Conservation (phyloP, 2,329 filamentous ascomycete genomes). For the Talaromyces islandicus region DNA sequence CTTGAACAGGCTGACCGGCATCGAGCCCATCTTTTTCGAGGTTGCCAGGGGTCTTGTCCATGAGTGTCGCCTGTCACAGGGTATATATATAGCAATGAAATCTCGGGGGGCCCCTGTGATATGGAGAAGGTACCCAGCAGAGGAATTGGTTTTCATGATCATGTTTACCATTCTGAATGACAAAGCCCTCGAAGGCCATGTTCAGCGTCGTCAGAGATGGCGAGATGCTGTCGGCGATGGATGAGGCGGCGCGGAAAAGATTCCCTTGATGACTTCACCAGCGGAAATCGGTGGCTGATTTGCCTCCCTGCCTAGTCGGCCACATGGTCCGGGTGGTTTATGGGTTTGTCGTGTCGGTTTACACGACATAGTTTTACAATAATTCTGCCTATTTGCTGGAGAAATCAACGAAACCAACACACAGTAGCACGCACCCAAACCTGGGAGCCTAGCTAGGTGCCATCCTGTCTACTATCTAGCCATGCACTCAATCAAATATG, state of each 20-base stretch:
- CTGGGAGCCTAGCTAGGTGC: background rate
- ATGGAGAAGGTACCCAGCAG: background rate
- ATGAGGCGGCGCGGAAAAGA: background rate
- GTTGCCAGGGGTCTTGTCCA: conserved; percentile 33
- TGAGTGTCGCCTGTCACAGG: conserved; percentile 11
- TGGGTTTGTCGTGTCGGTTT: background rate
- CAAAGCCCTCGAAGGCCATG: background rate
- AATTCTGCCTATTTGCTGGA: background rate
- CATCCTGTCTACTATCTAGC: background rate
- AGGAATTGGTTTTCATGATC: background rate
- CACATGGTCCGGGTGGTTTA: background rate
- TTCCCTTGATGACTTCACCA: background rate
- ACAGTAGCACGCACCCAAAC: background rate
- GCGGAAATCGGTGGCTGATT: background rate
- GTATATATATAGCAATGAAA: background rate
- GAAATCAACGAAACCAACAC: background rate
- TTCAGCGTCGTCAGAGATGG: background rate
- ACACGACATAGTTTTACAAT: background rate
- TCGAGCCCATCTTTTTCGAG: conserved; percentile 31
- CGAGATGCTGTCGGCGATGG: background rate
- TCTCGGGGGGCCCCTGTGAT: background rate
- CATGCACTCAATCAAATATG: background rate
- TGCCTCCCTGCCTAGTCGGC: background rate
- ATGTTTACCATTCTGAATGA: background rate
- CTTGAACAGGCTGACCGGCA: conserved; percentile 17